phyloP scores from a whole-genome alignment of 1,284 basidiomycete species.

The Cryptococcus depauperatus region DNA sequence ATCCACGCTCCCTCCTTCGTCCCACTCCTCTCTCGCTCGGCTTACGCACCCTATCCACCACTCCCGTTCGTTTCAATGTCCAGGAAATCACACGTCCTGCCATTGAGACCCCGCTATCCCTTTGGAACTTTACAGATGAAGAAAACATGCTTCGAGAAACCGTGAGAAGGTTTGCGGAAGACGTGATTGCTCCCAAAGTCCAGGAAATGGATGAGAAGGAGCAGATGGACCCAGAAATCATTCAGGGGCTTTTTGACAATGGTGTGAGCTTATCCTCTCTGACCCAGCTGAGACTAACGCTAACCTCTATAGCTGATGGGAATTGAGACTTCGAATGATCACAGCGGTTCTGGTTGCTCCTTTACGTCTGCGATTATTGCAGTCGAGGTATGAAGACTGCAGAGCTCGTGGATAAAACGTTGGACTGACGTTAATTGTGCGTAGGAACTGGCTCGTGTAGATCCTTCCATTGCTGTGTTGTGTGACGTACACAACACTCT shows the following conservation, averaged over 20 bases:
- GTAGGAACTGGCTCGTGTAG: conserved; percentile 82
- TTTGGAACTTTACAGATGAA: conserved; percentile 80
- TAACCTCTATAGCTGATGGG: conserved; percentile 70
- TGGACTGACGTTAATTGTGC: too few relatives aligned
- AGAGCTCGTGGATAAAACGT: neutral
- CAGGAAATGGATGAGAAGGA: conserved; percentile 98
- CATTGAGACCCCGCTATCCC: conserved; percentile 39
- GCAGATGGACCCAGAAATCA: conserved; percentile 79
- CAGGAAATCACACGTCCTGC: conserved; percentile 36
- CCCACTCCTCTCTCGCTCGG: conserved; percentile 4
- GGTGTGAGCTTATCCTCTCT: conserved; percentile 58
- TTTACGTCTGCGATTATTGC: conserved; percentile 95
- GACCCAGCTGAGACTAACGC: neutral
- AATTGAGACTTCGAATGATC: conserved; percentile 79
- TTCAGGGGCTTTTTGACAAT: conserved; percentile 88
- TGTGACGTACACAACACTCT: conserved; percentile 98
- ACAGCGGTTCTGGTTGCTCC: conserved; percentile 79
- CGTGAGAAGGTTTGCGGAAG: conserved; percentile 77
- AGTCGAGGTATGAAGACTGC: conserved; percentile 54
- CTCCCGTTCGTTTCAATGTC: conserved; percentile 19
- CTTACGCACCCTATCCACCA: conserved; percentile 21
- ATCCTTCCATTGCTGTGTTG: conserved; percentile 91
- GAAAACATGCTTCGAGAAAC: conserved; percentile 83
- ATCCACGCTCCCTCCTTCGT: conserved; percentile 12
- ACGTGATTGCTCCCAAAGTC: conserved; percentile 83